Base-by-base conservation (phyloP, 768 basidiomycete species). In the Termitomyces sp. region DNA sequence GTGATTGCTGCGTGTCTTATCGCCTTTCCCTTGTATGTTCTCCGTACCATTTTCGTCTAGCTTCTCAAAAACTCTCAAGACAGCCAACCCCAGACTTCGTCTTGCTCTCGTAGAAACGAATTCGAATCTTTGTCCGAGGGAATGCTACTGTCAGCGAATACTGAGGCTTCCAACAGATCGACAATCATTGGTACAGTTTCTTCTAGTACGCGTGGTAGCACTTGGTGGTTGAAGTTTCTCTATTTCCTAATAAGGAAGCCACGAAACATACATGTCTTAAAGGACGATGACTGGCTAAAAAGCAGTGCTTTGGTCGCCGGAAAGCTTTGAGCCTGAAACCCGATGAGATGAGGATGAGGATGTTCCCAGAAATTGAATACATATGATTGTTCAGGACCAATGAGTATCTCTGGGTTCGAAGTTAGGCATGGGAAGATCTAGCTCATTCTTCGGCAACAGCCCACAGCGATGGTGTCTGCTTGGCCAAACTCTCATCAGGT, bases 131-230 rank as follows among this genome's bases (percentile, higher is more conserved):
- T 62, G 33, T 73, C 70, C 73, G 71, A 74, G 4, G 71, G 26
- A 10, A 75, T 59, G 7, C 69, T 69, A 2, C 72, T 69, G 2
- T 72, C 75, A 32, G 48, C 53, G 2, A 54, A 46, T 2, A 75
- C 67, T 18, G 63, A 60, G n/a, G 35, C 61, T 33, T 66, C 69
- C 57, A 70, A 43, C 2, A 71, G 38, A 20, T 71, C 72, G 57
- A 72, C 70, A 10, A 72, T 13, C 11, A 75, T 32, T 9, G 73
- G 65, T 5, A 76, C 64, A 4, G 64, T 68, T 55, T 75, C 74
- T 26, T 66, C 64, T 57, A 74, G 59, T 40, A 5, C 72, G 67
- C 30, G 67, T 62, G 20, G n/a, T n/a, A 67, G 57, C 41, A 56
- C 26, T 30, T 58, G 5, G 38, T 40, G 36, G 16, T 46, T 2